Evolutionary conservation across 345 rosid species (phyloP), one percentile per base, ranked within the genome.

Genomic region (Populus nigra): DNA sequence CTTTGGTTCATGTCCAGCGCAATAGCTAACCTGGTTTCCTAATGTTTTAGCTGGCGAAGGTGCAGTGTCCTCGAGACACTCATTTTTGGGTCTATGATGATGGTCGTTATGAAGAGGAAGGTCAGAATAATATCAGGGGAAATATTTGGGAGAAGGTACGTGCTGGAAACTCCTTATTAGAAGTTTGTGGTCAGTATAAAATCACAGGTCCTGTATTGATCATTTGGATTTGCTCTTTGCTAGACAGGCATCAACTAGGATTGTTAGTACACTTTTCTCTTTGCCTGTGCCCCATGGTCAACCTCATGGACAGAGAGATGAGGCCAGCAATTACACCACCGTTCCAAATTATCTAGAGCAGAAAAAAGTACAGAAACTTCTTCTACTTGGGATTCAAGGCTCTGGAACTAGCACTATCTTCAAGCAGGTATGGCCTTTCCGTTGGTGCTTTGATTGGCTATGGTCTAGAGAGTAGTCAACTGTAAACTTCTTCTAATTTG

Each of bases 401-500:
- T 90, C 97, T 16, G 98, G 98, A 85, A 92, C 98, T 31, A 92
- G 98, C 83, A 94, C 98, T 4, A 82, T 94, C 68, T 94, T 94
- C 83, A 94, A 94, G 90, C 98, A 93, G 93, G 98, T 93, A 78
- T 73, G 83, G 29, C 63, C 65, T 55, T 47, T 23, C 68, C 5
- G 5, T 9, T 62, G 41, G 23, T 18, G n/a, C 13, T 36, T 59
- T 59, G 65, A 59, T n/a, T 59, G n/a, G 29, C 65, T 59, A 59
- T 59, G 65, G 7, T 59, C 65, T 59, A 23, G 65, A 23, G 65
- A 59, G 23, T 12, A 59, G 65, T 59, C 6, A 59, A 59, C 23
- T 59, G 65, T 59, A 23, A 23, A 23, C 23, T 59, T 23, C n/a
- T n/a, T n/a, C n/a, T n/a, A n/a, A n/a, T n/a, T n/a, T 59, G 65